phyloP scores from a whole-genome alignment of 1,284 basidiomycete species.

The Tremellales sp. region DNA sequence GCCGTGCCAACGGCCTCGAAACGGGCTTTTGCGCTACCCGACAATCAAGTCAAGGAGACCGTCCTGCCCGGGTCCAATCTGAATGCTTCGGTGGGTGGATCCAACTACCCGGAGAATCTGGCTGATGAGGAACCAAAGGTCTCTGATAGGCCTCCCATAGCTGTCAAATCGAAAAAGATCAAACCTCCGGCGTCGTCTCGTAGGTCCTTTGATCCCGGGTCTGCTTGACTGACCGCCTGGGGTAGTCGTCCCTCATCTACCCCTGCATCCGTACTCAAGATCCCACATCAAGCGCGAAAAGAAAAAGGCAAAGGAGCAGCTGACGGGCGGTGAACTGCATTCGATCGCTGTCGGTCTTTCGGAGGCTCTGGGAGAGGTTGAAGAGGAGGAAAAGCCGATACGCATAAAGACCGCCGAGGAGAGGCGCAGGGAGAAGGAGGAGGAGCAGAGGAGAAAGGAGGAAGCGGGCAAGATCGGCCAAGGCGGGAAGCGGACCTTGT shows the following conservation, averaged over 20 bases:
- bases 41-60: slow-evolving; percentile 7
- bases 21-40: slow-evolving; percentile 17
- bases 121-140: no score
- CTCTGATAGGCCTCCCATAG: no score
- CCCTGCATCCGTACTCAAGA: slow-evolving; percentile 43
- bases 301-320: slow-evolving; percentile 35
- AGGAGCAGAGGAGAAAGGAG: slow-evolving; percentile 12
- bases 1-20: slow-evolving; percentile 25
- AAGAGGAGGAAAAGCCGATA: slow-evolving; percentile 5
- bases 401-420: background rate
- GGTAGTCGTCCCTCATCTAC: slow-evolving; percentile 1
- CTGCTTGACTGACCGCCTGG: background rate
- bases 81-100: slow-evolving; percentile 5
- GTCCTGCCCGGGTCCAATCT: slow-evolving; percentile 17
- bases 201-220: background rate
- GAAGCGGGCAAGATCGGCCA: slow-evolving; percentile 37
- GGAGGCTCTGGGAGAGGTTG: slow-evolving; percentile 12
- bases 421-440: slow-evolving; percentile 5
- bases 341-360: slow-evolving; percentile 34
- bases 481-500: slow-evolving; percentile 40
- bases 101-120: no score
- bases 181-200: slow-evolving; percentile 1
- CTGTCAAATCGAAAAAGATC: no score
- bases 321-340: slow-evolving; percentile 32
- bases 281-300: slow-evolving; percentile 44